Percentiles rank a stretch among this genome's conserved stretches.
Conservation (phyloP, 768 basidiomycete genomes). For the Pholiota molesta region DNA sequence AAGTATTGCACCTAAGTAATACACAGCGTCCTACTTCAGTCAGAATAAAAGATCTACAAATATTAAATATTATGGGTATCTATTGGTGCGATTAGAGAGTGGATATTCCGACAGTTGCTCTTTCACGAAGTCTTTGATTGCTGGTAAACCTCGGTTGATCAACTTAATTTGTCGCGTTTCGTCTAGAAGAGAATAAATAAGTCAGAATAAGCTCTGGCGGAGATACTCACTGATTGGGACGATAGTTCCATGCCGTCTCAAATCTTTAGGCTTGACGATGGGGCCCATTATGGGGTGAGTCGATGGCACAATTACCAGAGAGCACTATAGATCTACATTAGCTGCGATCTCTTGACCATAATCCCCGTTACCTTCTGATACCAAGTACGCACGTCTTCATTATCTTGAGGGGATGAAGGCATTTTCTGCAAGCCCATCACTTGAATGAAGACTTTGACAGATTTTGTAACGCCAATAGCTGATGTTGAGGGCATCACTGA, state of each 20-base stretch:
- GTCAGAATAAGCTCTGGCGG: neutral
- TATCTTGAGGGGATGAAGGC: constrained; percentile 56
- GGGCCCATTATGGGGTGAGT: constrained; percentile 58
- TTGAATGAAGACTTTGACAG: constrained; percentile 75
- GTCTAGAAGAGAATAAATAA: constrained; percentile 39
- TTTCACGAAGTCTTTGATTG: constrained; percentile 61
- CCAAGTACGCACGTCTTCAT: constrained; percentile 67
- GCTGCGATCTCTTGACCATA: neutral
- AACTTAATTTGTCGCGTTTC: constrained; percentile 77
- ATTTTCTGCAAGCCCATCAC: constrained; percentile 69
- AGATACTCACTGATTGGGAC: constrained; percentile 57
- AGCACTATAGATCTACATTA: constrained; percentile 54
- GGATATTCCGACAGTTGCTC: constrained; percentile 24
- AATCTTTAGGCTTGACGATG: constrained; percentile 40
- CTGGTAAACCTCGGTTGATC: constrained; percentile 66
- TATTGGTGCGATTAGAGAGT: constrained; percentile 22
- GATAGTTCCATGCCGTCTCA: constrained; percentile 68
- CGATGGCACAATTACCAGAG: constrained; percentile 68
- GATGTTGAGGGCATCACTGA: constrained; percentile 7
- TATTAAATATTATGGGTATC: constrained; percentile 7
- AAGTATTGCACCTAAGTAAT: too few relatives aligned
- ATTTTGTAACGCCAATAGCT: constrained; percentile 39
- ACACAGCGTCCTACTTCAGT: too few relatives aligned
- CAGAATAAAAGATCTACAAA: neutral
- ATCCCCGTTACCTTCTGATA: constrained; percentile 58